Evolutionary conservation across 345 rosid genomes (phyloP).

Genomic region (Citrus sinensis): DVS_A1.0 CM039164.1:26473501-26474000

Average conservation of each 20-base stretch:
- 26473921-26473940: neutral
- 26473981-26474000: conserved; percentile 1
- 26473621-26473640: conserved; percentile 66
- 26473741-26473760: conserved; percentile 54
- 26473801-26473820: neutral
- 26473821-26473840: neutral
- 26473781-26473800: conserved; percentile 51
- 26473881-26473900: neutral
- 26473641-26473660: conserved; percentile 59
- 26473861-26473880: neutral
- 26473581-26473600: conserved; percentile 64
- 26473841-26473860: neutral
- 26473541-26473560: conserved; percentile 68
- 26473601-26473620: conserved; percentile 79
- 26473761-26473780: conserved; percentile 60
- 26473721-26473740: conserved; percentile 38
- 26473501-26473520: conserved; percentile 41
- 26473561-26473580: conserved; percentile 76
- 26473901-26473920: neutral
- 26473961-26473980: neutral
- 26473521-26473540: conserved; percentile 38
- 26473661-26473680: conserved; percentile 90
- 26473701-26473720: conserved; percentile 32
- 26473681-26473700: conserved; percentile 71
- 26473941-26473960: too few relatives aligned